Evolutionary conservation across 805 yeast species (phyloP), one percentile per base, ranked within the genome.

Genomic region (Schizosaccharomyces octosporus): DNA sequence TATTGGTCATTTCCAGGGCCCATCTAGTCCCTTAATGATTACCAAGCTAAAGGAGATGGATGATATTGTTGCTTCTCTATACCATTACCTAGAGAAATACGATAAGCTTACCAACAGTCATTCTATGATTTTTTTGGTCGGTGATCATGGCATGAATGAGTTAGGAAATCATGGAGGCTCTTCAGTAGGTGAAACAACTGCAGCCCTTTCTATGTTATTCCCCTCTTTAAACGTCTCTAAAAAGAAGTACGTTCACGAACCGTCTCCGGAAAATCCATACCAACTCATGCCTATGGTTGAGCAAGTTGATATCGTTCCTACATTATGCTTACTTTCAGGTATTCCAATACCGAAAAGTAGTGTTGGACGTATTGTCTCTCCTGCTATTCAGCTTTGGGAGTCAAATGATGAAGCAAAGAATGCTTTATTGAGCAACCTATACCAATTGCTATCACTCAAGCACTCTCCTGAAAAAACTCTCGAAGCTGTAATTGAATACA

Each of bases 1-100:
- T 69, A 93, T 93, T 67, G 99, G 99, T 1, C 99, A 93, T 70
- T 90, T 88, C 69, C 94, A 95, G 57, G 99, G 99, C 0, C 90
- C 98, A 0, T 31, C 63, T 2, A 87, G 95, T 11, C 72, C 78
- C 0, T 82, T 81, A 66, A 93, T 93, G 98, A 79, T 81, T 7
- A 75, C 73, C 0, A 93, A 93, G 67, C 97, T 88, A 64, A 63
- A 61, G 4, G 98, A 93, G 70, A 87, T 93, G 95, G 97, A 93
- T 69, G 65, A 63, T 0, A 78, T 93, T 0, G 72, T 89, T 1
- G 69, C 73, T 2, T 51, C 62, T 3, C 61, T 68, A 9, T 61
- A 64, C 24, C 65, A 69, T n/a, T 74, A 72, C 19, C 76, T 76
- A 9, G 61, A 48, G 11, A 57, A 62, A 55, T 72, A 24, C 15